Evolutionary conservation across 2,329 filamentous ascomycete species (phyloP).

Genomic region (Metarhizium brunneum): DNA sequence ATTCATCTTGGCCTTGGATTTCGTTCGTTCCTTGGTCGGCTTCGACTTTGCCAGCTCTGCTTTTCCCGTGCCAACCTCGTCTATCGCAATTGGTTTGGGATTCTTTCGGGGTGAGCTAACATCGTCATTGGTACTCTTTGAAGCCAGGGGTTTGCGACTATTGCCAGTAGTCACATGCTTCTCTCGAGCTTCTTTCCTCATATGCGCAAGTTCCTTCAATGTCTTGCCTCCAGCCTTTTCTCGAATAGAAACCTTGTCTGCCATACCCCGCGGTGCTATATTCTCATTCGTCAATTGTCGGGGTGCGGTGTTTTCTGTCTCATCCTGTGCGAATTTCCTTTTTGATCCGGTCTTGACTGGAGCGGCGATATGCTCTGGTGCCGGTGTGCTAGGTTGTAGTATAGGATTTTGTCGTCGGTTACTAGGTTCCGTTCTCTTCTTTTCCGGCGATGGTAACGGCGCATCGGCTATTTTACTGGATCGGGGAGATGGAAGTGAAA

Average conservation of each 20-base stretch:
- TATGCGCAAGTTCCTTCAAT: constrained; percentile 35
- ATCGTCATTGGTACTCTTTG: constrained; percentile 52
- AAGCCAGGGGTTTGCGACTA: constrained; percentile 38
- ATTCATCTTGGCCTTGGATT: constrained; percentile 18
- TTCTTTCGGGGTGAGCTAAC: constrained; percentile 49
- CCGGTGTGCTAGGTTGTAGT: background rate
- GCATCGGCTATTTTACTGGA: constrained; percentile 9
- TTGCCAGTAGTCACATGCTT: constrained; percentile 17
- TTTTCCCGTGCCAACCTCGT: constrained; percentile 32
- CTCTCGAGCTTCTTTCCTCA: constrained; percentile 31
- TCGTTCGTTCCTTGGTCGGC: constrained; percentile 14
- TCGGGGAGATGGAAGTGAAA: constrained; percentile 20
- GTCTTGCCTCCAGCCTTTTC: constrained; percentile 30
- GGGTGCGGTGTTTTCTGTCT: constrained; percentile 30
- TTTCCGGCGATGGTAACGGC: constrained; percentile 16
- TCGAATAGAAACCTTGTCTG: constrained; percentile 19
- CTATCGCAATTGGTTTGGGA: constrained; percentile 20
- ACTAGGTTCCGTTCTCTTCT: constrained; percentile 10
- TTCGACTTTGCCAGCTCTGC: constrained; percentile 22
- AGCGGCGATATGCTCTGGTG: constrained; percentile 10
- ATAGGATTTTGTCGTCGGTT: background rate
- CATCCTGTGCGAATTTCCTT: constrained; percentile 49
- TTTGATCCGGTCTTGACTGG: constrained; percentile 42
- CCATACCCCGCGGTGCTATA: constrained; percentile 6
- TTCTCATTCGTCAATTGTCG: constrained; percentile 20